phyloP scores from a whole-genome alignment of 805 yeast genomes.

The Metschnikowia hibisci region DNA sequence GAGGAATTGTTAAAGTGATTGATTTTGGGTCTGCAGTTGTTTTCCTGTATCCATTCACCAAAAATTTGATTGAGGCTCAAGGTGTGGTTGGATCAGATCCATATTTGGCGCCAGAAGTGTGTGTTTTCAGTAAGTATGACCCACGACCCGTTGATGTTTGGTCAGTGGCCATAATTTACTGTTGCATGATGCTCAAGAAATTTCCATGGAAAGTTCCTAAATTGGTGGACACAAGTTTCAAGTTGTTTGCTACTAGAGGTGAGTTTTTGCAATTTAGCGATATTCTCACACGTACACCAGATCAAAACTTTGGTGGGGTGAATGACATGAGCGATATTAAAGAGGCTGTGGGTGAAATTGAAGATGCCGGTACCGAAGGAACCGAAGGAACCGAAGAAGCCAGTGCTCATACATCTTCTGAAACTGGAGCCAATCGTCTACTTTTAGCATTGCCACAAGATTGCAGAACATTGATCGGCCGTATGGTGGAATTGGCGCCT shows the following conservation, averaged over 20 bases:
- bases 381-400: slow-evolving; percentile 22
- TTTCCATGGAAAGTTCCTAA: slow-evolving; percentile 96
- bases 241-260: slow-evolving; percentile 72
- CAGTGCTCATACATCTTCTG: slow-evolving; percentile 56
- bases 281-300: slow-evolving; percentile 50
- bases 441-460: slow-evolving; percentile 68
- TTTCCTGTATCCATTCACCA: slow-evolving; percentile 80
- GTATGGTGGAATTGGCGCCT: slow-evolving; percentile 82
- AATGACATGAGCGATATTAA: slow-evolving; percentile 20
- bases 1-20: slow-evolving; percentile 84
- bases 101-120: slow-evolving; percentile 87
- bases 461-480: slow-evolving; percentile 60
- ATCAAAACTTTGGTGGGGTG: slow-evolving; percentile 23
- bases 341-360: slow-evolving; percentile 20
- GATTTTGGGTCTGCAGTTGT: slow-evolving; percentile 95
- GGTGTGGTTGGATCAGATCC: slow-evolving; percentile 91
- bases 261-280: slow-evolving; percentile 61
- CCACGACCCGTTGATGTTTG: slow-evolving; percentile 93
- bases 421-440: slow-evolving; percentile 69
- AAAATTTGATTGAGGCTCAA: slow-evolving; percentile 65
- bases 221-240: slow-evolving; percentile 74
- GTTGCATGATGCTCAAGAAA: slow-evolving; percentile 87
- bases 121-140: slow-evolving; percentile 76
- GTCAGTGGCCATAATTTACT: slow-evolving; percentile 87
- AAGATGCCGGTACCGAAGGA: slow-evolving; percentile 20